Conservation (phyloP, 208 protist species). For the Herpetomonas tarakana region DNA sequence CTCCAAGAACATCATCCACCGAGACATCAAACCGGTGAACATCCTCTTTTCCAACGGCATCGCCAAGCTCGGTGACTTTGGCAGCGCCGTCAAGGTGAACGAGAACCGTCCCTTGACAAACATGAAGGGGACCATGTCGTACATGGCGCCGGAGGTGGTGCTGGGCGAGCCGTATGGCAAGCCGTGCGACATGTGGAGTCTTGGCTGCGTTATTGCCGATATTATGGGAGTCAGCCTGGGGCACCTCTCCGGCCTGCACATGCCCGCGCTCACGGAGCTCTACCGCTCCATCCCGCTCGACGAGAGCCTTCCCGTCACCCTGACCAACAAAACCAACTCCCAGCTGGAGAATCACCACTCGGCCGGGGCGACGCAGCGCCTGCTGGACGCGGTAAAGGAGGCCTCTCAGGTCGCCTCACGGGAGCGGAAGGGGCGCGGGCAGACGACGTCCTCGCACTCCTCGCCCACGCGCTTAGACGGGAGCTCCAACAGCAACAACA, state of each 20-base stretch:
- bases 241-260: constrained; percentile 65
- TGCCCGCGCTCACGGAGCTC: constrained; percentile 61
- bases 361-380: constrained; percentile 21
- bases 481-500: background rate
- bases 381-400: constrained; percentile 43
- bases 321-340: constrained; percentile 37
- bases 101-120: constrained; percentile 44
- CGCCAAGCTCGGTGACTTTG: constrained; percentile 83
- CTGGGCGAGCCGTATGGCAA: constrained; percentile 77
- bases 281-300: constrained; percentile 41
- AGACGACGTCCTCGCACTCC: background rate
- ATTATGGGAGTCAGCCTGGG: constrained; percentile 72
- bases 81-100: constrained; percentile 46
- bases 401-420: constrained; percentile 20
- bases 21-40: constrained; percentile 84
- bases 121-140: constrained; percentile 79
- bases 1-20: constrained; percentile 66
- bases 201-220: constrained; percentile 74
- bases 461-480: background rate
- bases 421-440: constrained; percentile 18
- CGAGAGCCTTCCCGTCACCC: constrained; percentile 48
- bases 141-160: constrained; percentile 87
- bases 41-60: constrained; percentile 70
- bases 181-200: constrained; percentile 81
- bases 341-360: constrained; percentile 45